These are phyloP conservation scores for Taphrina deformans DNA, from an alignment of 1,139 yeast species.

Conservation along the genomic window DNA sequence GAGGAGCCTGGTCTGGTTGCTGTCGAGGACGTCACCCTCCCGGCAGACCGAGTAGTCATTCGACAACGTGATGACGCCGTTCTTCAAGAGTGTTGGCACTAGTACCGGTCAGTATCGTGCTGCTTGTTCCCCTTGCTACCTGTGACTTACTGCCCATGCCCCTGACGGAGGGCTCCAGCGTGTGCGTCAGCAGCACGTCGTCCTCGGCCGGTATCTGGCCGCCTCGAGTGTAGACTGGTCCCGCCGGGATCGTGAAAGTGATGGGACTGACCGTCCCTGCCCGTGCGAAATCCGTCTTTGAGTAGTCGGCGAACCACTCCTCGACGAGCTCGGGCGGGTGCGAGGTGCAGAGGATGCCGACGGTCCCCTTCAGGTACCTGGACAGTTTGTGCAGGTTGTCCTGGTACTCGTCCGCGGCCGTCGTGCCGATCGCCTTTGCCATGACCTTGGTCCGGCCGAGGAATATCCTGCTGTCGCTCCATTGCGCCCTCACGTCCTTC, in stretches of 20 bases:
- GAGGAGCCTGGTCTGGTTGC: constrained; percentile 84
- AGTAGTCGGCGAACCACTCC: constrained; percentile 76
- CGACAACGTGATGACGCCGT: constrained; percentile 78
- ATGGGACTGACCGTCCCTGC: constrained; percentile 84
- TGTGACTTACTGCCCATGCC: constrained; percentile 57
- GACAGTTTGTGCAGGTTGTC: constrained; percentile 75
- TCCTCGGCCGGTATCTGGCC: constrained; percentile 88
- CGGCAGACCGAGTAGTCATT: constrained; percentile 78
- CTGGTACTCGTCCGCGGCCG: constrained; percentile 84
- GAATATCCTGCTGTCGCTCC: constrained; percentile 73
- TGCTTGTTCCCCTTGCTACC: not conserved
- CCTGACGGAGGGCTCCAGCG: constrained; percentile 89
- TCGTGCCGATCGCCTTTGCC: constrained; percentile 86
- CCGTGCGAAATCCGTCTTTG: constrained; percentile 80
- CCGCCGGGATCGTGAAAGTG: constrained; percentile 81
- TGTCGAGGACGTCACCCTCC: constrained; percentile 78
- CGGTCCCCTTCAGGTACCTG: constrained; percentile 61
- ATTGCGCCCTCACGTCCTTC: constrained; percentile 86
- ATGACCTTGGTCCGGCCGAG: constrained; percentile 92
- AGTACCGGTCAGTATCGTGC: not conserved
- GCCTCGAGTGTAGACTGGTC: constrained; percentile 89
- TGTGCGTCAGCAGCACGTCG: constrained; percentile 95
- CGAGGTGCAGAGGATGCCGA: constrained; percentile 84
- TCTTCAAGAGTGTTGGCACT: constrained; percentile 82
- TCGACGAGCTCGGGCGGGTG: constrained; percentile 81